Evolutionary conservation across 305 asterid species (phyloP), one percentile per base, ranked within the genome.

Genomic region (Fraxinus dipetala): DNA sequence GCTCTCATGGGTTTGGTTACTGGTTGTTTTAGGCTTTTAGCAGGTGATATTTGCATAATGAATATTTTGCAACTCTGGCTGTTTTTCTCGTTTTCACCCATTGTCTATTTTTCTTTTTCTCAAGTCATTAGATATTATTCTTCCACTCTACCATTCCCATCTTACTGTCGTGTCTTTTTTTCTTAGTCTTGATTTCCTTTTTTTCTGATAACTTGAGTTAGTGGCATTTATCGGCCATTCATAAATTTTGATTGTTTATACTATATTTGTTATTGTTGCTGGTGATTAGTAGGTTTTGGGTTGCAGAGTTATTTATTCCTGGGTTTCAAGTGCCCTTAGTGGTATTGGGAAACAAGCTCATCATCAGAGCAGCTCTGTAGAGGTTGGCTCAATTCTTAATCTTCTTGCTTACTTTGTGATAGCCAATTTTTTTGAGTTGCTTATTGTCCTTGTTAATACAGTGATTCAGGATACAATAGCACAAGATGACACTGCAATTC

Each of bases 281-380:
- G 91, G 93, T 89, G 91, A 90, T 89, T 85, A 88, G 92, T 91
- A 95, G 98, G 96, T 90, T 85, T 90, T 90, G 87, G 97, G 98
- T 90, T 88, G 91, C 94, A 91, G 98, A 92, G 96, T 80, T 84
- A 89, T 93, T 80, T 91, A 91, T 88, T 89, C 98, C 0, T 91
- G 97, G 98, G 96, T 91, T 82, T 93, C 98, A 82, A 90, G 80
- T 90, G 91, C 92, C 81, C 36, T 95, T 79, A 87, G 83, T 78
- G 86, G 84, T 63, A 86, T 87, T 4, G 92, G 91, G 26, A 93
- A 89, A 76, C 94, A 87, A 73, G 83, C 90, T 85, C 95, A 89
- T 70, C 82, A 76, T 30, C 93, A 87, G 85, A 87, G 84, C 85
- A 86, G 84, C 85, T 83, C 91, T 51, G 87, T 78, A 2, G 87